These are phyloP conservation scores for Prunella vulgaris DNA, from an alignment of 257 asterid genomes.

Conservation along the genomic window DNA sequence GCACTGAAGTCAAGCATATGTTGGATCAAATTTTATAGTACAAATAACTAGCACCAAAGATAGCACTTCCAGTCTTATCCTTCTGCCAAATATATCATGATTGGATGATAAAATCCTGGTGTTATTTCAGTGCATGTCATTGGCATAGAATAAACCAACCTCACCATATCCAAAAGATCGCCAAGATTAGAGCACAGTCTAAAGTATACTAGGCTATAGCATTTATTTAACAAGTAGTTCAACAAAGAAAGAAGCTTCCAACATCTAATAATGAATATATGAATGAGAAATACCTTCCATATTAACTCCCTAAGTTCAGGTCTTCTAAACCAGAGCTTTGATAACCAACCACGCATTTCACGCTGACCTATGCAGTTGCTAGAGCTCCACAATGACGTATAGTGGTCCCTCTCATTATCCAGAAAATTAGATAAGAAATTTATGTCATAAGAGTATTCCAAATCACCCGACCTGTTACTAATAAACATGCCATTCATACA, in stretches of 20 bases:
- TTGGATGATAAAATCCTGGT: background rate
- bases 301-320: conserved; percentile 72
- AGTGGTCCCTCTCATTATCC: conserved; percentile 83
- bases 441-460: conserved; percentile 69
- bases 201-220: background rate
- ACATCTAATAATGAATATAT: conserved; percentile 15
- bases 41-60: background rate
- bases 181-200: conserved; percentile 5
- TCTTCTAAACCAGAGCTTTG: conserved; percentile 74
- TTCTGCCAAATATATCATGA: background rate
- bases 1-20: conserved; percentile 10
- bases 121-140: background rate
- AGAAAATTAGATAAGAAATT: conserved; percentile 71
- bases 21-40: background rate
- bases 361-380: conserved; percentile 88
- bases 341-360: conserved; percentile 92
- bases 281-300: conserved; percentile 75
- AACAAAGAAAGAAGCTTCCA: conserved; percentile 10
- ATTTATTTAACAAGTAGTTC: background rate
- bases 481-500: conserved; percentile 26
- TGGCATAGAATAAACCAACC: conserved; percentile 13
- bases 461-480: conserved; percentile 23
- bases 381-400: conserved; percentile 73
- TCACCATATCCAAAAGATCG: conserved; percentile 13
- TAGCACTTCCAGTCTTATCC: conserved; percentile 2